Conservation (phyloP, 1,139 yeast genomes). For the Diutina rugosa region DNA sequence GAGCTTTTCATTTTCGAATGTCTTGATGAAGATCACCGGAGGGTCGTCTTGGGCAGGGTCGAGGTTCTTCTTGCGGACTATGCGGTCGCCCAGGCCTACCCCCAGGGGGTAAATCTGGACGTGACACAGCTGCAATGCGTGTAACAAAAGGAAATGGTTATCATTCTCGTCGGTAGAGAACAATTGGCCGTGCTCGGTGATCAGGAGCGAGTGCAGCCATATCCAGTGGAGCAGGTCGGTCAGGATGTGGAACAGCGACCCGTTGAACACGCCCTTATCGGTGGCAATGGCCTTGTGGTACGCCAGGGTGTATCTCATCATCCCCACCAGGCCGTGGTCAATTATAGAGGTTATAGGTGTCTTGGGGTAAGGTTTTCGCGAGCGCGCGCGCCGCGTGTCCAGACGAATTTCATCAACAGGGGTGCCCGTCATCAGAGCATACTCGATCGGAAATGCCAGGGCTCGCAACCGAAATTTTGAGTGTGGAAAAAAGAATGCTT, state of each 20-base stretch:
- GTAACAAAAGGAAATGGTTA: background rate
- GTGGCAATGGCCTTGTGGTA: constrained; percentile 1
- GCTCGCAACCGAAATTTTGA: background rate
- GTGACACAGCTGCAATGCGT: constrained; percentile 23
- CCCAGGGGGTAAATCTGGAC: constrained; percentile 24
- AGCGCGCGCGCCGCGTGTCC: background rate
- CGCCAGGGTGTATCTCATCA: background rate
- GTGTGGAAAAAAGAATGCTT: background rate
- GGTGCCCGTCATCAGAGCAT: background rate
- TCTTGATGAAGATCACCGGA: constrained; percentile 34
- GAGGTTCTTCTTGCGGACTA: background rate
- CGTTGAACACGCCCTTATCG: background rate
- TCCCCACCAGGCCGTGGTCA: background rate
- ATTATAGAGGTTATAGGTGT: background rate
- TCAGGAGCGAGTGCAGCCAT: constrained; percentile 1
- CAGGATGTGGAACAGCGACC: constrained; percentile 1
- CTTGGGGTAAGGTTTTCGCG: background rate
- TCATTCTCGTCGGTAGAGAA: background rate
- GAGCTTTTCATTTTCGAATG: constrained; percentile 32
- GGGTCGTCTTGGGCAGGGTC: constrained; percentile 11
- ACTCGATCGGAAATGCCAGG: background rate
- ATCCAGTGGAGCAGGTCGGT: constrained; percentile 1
- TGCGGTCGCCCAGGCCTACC: constrained; percentile 1
- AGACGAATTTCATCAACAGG: background rate
- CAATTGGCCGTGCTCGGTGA: constrained; percentile 2